Evolutionary conservation across 2,329 filamentous ascomycete genomes (phyloP), one percentile per base, ranked within the genome.

Genomic region (Phaeosphaeriaceae sp.): DNA sequence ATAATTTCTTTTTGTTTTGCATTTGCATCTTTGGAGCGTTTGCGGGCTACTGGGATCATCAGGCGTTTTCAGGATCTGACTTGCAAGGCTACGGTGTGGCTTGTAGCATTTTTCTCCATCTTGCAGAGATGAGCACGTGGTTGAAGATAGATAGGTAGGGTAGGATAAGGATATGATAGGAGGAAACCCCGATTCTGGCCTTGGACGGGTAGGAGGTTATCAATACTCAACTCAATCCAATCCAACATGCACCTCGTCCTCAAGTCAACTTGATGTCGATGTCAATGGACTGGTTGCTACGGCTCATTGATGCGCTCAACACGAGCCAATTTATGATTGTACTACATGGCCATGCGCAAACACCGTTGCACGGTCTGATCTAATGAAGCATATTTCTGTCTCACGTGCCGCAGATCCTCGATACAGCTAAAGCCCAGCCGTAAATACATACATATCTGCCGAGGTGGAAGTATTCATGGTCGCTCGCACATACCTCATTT

Each of bases 11-110:
- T 25, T 48, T 25, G 45, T 27, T 25, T 48, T 25, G 45, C 45
- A 48, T 48, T 22, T 24, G 45, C 45, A 48, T 48, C 17, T 48
- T 25, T 48, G 45, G 45, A 48, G 45, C 45, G 45, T 48, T 48
- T 48, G 31, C 7, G 41, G 41, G 41, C 20, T 7, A 7, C 13
- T 20, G 41, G 41, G 3, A 44, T 20, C 3, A 44, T 20, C 41
- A 13, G 41, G 41, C 41, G 41, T 44, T 44, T 20, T 44, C 17
- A 17, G 41, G 15, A 10, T 20, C 41, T 19, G 41, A 17, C 7
- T 6, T 44, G 41, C 41, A 20, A 44, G 31, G 31, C 13, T 15
- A 36, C 7, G 31, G 31, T 36, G 9, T 36, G 13, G 6, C 31
- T 36, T 36, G 31, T 36, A 36, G 31, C 31, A 36, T 36, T 36